Conservation (phyloP, 2,329 filamentous ascomycete genomes). For the Neospermospora avenae region DNA sequence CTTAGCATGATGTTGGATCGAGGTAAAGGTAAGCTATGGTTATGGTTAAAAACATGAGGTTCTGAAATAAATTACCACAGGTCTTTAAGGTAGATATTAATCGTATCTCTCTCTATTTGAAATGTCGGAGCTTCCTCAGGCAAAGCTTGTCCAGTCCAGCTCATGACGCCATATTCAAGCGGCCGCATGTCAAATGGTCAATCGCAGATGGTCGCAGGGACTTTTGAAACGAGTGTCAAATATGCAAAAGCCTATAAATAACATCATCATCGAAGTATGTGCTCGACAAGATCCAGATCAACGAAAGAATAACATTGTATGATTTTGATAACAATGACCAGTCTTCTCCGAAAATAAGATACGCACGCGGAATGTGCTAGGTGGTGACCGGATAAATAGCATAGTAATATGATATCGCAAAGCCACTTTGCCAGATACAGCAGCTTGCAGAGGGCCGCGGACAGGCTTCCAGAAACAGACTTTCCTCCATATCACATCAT, state of each 20-base stretch:
- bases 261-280: not conserved
- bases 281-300: not conserved
- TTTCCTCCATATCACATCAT: not conserved
- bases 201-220: not conserved
- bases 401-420: not conserved
- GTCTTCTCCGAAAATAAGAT: not conserved
- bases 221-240: conserved; percentile 7
- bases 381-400: no score
- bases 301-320: not conserved
- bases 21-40: not conserved
- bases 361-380: not conserved
- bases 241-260: conserved; percentile 3
- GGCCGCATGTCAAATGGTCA: not conserved
- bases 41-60: no score
- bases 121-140: not conserved
- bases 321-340: not conserved
- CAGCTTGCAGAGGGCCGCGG: not conserved
- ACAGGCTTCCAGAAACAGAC: conserved; percentile 4
- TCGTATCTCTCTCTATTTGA: no score
- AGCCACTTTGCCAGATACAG: conserved; percentile 3
- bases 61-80: not conserved
- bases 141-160: not conserved
- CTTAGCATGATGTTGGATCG: not conserved
- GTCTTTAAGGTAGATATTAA: not conserved
- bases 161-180: not conserved